A percentile compares a stretch with the other conserved stretches of the same genome.
phyloP scores from a whole-genome alignment of 768 basidiomycete species.

The Calocera cornea region DNA sequence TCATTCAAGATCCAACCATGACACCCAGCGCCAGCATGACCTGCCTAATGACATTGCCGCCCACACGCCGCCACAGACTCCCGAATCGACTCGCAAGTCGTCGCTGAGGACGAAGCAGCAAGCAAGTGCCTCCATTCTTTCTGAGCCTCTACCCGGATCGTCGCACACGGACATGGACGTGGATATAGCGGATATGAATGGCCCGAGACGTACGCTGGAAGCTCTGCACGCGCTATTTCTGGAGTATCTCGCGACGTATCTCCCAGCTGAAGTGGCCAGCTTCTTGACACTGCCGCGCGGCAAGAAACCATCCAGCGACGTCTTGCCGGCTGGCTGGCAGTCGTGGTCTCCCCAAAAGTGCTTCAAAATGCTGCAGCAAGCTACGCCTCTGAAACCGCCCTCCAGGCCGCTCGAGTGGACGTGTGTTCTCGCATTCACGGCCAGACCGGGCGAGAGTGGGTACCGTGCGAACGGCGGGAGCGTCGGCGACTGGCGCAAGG shows the following conservation, averaged over 20 bases:
- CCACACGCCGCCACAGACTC: too few species aligned
- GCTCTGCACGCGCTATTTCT: neutral
- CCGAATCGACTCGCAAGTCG: too few species aligned
- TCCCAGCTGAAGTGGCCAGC: neutral
- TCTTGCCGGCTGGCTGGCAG: neutral
- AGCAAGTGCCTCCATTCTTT: too few species aligned
- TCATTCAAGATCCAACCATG: too few species aligned
- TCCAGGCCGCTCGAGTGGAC: neutral
- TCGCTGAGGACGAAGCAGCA: too few species aligned
- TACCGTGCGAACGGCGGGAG: neutral
- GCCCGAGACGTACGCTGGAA: neutral
- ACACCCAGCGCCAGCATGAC: too few species aligned
- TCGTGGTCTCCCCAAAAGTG: neutral
- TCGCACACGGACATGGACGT: too few species aligned
- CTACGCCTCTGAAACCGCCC: neutral
- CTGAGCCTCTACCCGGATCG: too few species aligned
- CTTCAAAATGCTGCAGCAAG: neutral
- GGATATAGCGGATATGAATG: neutral
- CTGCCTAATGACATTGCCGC: too few species aligned
- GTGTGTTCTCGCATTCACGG: neutral
- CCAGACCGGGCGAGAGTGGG: neutral
- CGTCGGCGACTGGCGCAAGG: neutral
- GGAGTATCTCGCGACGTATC: neutral
- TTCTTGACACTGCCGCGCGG: neutral
- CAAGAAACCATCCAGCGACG: neutral